A percentile compares a stretch with the other conserved stretches of the same genome.
phyloP scores from a whole-genome alignment of 2,329 filamentous ascomycete genomes.

The Phialophora verrucosa region DNA sequence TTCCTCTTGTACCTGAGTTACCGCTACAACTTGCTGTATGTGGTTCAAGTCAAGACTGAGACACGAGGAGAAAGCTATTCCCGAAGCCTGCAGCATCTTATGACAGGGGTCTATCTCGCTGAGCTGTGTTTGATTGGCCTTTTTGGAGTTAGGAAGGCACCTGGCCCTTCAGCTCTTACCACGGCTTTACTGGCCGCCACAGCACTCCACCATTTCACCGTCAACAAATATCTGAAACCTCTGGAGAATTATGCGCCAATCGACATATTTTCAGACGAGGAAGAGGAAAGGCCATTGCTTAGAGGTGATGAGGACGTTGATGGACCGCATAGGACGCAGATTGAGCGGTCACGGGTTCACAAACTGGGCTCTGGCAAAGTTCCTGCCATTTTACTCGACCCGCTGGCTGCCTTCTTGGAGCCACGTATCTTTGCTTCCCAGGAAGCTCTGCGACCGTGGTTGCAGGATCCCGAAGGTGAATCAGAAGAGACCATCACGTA shows the following conservation, averaged over 20 bases:
- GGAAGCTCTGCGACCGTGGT: constrained; percentile 36
- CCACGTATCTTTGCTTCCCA: constrained; percentile 36
- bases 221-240: constrained; percentile 54
- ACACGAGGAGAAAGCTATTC: constrained; percentile 89
- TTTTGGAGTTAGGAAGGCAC: constrained; percentile 60
- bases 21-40: constrained; percentile 88
- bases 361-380: constrained; percentile 25
- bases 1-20: constrained; percentile 83
- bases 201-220: constrained; percentile 70
- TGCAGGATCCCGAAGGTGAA: constrained; percentile 53
- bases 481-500: constrained; percentile 79
- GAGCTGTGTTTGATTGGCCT: constrained; percentile 85
- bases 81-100: constrained; percentile 80
- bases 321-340: neutral
- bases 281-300: constrained; percentile 41
- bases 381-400: constrained; percentile 68
- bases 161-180: constrained; percentile 74
- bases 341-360: constrained; percentile 27
- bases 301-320: constrained; percentile 10
- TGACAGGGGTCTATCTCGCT: constrained; percentile 82
- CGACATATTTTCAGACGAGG: constrained; percentile 53
- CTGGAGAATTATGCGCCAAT: constrained; percentile 72
- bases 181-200: constrained; percentile 76
- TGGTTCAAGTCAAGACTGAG: constrained; percentile 79
- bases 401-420: constrained; percentile 67